Percentiles rank a stretch among this genome's conserved stretches.
phyloP scores from a whole-genome alignment of 2,329 filamentous ascomycete species.

The Colletotrichum sp. region DNA sequence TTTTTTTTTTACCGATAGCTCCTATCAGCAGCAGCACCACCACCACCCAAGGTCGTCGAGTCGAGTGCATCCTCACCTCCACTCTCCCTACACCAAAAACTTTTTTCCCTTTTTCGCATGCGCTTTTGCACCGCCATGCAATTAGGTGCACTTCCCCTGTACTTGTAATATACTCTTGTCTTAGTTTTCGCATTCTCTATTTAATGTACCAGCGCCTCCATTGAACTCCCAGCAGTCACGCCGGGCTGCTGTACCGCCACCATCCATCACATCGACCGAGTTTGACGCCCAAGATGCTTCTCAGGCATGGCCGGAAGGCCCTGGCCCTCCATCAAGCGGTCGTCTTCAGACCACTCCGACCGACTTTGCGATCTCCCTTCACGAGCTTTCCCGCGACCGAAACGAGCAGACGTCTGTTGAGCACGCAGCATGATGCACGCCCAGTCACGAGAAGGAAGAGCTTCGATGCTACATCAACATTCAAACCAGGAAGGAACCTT shows the following conservation, averaged over 20 bases:
- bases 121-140: neutral
- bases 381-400: neutral
- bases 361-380: neutral
- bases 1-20: neutral
- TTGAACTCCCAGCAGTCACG: neutral
- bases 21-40: neutral
- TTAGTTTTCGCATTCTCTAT: constrained; percentile 1
- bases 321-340: constrained; percentile 19
- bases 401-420: neutral
- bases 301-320: constrained; percentile 13
- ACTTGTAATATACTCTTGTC: constrained; percentile 11
- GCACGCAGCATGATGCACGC: constrained; percentile 1
- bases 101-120: neutral
- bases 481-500: constrained; percentile 29
- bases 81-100: neutral
- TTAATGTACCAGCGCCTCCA: constrained; percentile 8
- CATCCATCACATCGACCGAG: neutral
- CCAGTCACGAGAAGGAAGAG: constrained; percentile 6
- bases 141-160: constrained; percentile 1
- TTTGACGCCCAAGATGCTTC: constrained; percentile 14
- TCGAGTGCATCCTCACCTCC: neutral
- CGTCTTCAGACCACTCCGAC: constrained; percentile 1
- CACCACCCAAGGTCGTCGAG: neutral
- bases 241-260: neutral
- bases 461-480: neutral